Evolutionary conservation across 2,329 filamentous ascomycete genomes (phyloP), one percentile per base, ranked within the genome.

Genomic region (Endoconidiophora laricicola): DNA sequence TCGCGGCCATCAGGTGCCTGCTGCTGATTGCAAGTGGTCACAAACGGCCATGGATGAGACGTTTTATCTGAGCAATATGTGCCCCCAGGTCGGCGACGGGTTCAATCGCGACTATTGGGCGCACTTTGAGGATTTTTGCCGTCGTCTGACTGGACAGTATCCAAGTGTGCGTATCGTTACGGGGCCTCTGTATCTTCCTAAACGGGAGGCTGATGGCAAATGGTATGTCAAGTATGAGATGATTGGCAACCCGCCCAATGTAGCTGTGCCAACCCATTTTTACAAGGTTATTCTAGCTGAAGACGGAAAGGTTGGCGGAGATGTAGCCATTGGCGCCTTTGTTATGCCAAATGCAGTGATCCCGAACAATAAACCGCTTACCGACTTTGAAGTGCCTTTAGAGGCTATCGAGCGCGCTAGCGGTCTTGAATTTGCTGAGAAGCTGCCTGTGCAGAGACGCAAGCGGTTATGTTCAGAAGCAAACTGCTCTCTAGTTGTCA

Each of bases 21-120:
- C 91, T 4, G 91, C 91, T 39, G 91, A 98, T 66, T 86, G 84
- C 51, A 94, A 93, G 69, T 98, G 91, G 88, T 85, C 80, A 55
- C 91, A 98, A 66, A 65, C 76, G 36, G 88, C 91, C 56, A 94
- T 98, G 86, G 79, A 98, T 66, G 86, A 85, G 52, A 98, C 91
- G 2, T 98, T 98, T 62, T 81, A 78, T 60, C 74, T 98, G 50
- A 82, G 76, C 62, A 98, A 98, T 69, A 98, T 98, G 88, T 94
- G 88, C 62, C 91, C 91, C 29, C 91, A 98, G 68, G 91, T 98
- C 26, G 91, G 91, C 57, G 86, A 95, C 62, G 91, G 91, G 53
- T 98, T 98, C 73, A 98, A 98, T 69, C 77, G 91, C 47, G 91
- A 98, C 69, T 98, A 98, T 75, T 98, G 91, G 91, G 84, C 91